Evolutionary conservation across 2,329 filamentous ascomycete genomes (phyloP).

Genomic region (Calonectria naviculata): DNA sequence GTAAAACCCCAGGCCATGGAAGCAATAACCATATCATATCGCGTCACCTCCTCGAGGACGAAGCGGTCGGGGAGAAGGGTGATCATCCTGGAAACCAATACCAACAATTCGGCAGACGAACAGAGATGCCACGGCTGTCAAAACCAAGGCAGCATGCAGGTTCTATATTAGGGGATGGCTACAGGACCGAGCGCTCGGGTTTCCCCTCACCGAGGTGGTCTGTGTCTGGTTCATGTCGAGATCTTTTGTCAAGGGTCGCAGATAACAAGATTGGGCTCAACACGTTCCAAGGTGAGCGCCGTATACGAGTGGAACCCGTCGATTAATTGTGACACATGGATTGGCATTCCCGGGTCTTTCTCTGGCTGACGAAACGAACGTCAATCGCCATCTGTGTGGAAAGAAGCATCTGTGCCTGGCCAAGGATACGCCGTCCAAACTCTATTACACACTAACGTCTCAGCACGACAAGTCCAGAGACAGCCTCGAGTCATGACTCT

Average conservation of each 20-base stretch:
- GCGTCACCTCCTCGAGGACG: slow-evolving; percentile 19
- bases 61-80: slow-evolving; percentile 18
- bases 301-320: not conserved
- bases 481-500: not conserved
- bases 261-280: not conserved
- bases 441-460: not conserved
- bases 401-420: not conserved
- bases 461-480: not conserved
- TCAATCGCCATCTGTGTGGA: not conserved
- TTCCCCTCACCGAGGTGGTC: slow-evolving; percentile 2
- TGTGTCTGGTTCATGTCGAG: not conserved
- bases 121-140: not conserved
- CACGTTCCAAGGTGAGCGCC: not conserved
- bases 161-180: not conserved
- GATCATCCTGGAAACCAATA: slow-evolving; percentile 16
- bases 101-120: not conserved
- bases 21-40: slow-evolving; percentile 31
- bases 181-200: not conserved
- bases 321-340: not conserved
- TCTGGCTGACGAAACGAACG: not conserved
- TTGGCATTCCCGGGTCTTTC: not conserved
- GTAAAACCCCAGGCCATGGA: slow-evolving; percentile 49
- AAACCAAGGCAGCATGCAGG: not conserved
- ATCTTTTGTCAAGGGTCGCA: not conserved
- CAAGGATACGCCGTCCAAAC: not conserved